Evolutionary conservation across 495 filamentous ascomycete genomes (phyloP).

Genomic region (Lineolata rhizophorae): DNA sequence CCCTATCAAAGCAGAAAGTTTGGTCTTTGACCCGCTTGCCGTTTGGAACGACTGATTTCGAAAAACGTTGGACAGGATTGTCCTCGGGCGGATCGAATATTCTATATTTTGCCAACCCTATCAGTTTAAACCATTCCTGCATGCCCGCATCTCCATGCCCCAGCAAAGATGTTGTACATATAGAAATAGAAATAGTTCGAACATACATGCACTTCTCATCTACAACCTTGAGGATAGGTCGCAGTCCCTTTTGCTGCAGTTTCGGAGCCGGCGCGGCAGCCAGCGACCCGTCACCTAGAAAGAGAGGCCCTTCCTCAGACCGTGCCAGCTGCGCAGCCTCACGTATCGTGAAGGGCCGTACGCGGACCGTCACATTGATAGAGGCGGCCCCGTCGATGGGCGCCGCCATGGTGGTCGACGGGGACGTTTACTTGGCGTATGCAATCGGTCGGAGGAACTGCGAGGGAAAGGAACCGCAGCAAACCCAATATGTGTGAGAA

Average conservation of each 20-base stretch:
- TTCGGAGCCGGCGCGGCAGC: conserved; percentile 67
- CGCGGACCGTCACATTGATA: conserved; percentile 64
- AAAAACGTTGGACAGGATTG: conserved; percentile 80
- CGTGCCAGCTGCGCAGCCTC: conserved; percentile 47
- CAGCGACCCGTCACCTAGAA: conserved; percentile 86
- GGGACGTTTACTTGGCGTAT: too few species aligned
- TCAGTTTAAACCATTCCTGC: background rate
- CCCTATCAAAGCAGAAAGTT: conserved; percentile 86
- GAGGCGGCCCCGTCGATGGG: conserved; percentile 44
- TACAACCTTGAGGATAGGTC: conserved; percentile 84
- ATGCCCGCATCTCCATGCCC: too few species aligned
- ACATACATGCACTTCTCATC: conserved; percentile 88
- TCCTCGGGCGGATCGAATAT: conserved; percentile 97
- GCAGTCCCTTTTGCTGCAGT: conserved; percentile 64
- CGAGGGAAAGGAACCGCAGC: too few species aligned
- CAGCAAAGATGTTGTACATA: too few species aligned
- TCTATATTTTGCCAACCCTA: conserved; percentile 24
- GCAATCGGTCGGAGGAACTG: too few species aligned
- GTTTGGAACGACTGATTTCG: conserved; percentile 55
- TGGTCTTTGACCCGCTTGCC: conserved; percentile 95
- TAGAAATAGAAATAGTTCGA: conserved; percentile 6
- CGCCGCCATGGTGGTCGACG: too few species aligned
- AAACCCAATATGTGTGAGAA: too few species aligned
- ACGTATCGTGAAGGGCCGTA: conserved; percentile 78
- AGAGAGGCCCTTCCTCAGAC: conserved; percentile 69